Evolutionary conservation across 768 basidiomycete species (phyloP).

Genomic region (Tricholoma sp.): DNA sequence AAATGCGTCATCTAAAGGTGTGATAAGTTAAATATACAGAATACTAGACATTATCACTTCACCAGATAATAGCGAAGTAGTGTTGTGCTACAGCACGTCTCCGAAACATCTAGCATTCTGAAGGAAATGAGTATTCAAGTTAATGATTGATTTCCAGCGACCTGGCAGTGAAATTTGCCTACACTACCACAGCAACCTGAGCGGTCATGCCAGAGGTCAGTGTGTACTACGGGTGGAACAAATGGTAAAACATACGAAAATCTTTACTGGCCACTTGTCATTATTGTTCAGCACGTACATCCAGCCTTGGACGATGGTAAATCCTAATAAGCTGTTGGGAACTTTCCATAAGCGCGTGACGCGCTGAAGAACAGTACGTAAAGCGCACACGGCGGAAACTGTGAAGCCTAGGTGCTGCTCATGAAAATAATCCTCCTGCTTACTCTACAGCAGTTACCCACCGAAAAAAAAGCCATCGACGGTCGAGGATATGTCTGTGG

Average conservation of each 20-base stretch:
- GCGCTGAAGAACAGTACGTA: neutral
- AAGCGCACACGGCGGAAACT: constrained; percentile 6
- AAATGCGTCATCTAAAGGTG: neutral
- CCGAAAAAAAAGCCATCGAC: neutral
- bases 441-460: neutral
- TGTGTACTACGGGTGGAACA: neutral
- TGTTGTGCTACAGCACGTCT: constrained; percentile 9
- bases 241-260: constrained; percentile 6
- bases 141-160: neutral
- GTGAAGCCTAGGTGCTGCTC: neutral
- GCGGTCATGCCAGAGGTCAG: neutral
- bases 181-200: constrained; percentile 9
- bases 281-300: constrained; percentile 8
- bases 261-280: constrained; percentile 4
- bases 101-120: constrained; percentile 10
- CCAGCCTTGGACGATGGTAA: constrained; percentile 9
- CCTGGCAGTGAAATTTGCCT: neutral
- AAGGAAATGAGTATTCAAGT: neutral
- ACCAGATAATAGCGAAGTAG: constrained; percentile 13
- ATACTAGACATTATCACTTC: neutral
- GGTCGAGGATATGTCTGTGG: neutral
- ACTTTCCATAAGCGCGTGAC: neutral
- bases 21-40: neutral
- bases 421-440: neutral
- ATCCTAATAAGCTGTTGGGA: constrained; percentile 4